These are phyloP conservation scores for Spergularia bocconei DNA, from an alignment of 148 eudicot species.

Conservation along the genomic window DNA sequence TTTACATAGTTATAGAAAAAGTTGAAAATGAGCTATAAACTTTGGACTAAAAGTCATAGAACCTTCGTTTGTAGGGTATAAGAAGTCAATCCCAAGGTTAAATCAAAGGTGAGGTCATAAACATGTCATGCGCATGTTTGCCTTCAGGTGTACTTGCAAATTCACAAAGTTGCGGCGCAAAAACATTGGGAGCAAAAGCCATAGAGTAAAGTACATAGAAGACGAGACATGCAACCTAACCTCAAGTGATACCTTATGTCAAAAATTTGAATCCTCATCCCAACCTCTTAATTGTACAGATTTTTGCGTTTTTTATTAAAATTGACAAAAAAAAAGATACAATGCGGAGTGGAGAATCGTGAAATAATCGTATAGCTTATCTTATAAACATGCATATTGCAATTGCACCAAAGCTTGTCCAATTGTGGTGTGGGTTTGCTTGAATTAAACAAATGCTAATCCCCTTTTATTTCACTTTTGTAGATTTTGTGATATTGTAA, in stretches of 20 bases:
- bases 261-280: too few species aligned
- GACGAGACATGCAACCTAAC: constrained; percentile 18
- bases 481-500: constrained; percentile 8
- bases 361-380: too few species aligned
- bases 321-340: too few species aligned
- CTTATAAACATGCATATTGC: too few species aligned
- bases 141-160: constrained; percentile 27
- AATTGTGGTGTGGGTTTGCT: background rate
- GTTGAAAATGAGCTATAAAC: constrained; percentile 17
- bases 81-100: constrained; percentile 28
- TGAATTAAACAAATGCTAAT: background rate
- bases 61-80: constrained; percentile 6
- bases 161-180: constrained; percentile 15
- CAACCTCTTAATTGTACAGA: too few species aligned
- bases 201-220: background rate
- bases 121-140: constrained; percentile 34
- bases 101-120: constrained; percentile 29
- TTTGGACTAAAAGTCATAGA: constrained; percentile 7
- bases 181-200: constrained; percentile 5
- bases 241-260: too few species aligned
- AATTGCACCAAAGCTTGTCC: background rate
- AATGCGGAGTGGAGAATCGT: too few species aligned
- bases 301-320: too few species aligned
- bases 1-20: background rate
- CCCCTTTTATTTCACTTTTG: background rate